Percentiles rank a stretch among this genome's conserved stretches.
Evolutionary conservation across 1,284 basidiomycete genomes (phyloP).

Genomic region (Wolfiporia cocos): DNA sequence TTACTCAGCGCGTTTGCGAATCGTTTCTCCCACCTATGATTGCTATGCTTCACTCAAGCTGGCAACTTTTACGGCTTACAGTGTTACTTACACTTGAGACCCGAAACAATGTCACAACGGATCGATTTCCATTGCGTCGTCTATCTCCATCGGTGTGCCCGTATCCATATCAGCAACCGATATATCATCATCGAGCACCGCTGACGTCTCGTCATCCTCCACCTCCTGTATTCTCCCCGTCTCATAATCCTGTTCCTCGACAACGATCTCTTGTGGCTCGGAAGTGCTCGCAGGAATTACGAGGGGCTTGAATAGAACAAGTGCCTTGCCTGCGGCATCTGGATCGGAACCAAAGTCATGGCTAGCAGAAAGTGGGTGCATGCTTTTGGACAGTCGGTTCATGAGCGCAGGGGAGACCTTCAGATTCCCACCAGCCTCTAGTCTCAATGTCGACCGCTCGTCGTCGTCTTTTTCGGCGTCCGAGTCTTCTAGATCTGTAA

Average conservation of each 20-base stretch:
- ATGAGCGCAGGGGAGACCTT: slow-evolving; percentile 44
- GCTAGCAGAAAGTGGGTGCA: slow-evolving; percentile 8
- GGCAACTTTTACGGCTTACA: too few relatives aligned
- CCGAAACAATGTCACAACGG: slow-evolving; percentile 12
- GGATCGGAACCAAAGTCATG: slow-evolving; percentile 13
- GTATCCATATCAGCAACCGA: slow-evolving; percentile 9
- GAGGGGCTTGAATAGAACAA: slow-evolving; percentile 52
- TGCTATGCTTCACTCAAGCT: too few relatives aligned
- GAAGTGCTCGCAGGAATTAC: slow-evolving; percentile 14
- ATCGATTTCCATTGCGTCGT: slow-evolving; percentile 61
- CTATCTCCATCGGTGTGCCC: slow-evolving; percentile 23
- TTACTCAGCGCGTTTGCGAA: too few relatives aligned
- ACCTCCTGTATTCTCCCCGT: slow-evolving; percentile 9
- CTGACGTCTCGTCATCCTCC: slow-evolving; percentile 6
- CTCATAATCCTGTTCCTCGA: slow-evolving; percentile 14
- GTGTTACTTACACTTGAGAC: too few relatives aligned
- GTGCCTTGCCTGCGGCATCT: slow-evolving; percentile 44
- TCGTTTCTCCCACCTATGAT: too few relatives aligned
- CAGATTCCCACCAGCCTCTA: too few relatives aligned
- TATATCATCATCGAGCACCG: slow-evolving; percentile 9
- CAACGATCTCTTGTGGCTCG: slow-evolving; percentile 5
- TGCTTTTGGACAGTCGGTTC: slow-evolving; percentile 25
- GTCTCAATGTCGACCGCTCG: too few relatives aligned
- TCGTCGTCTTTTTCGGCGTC: slow-evolving; percentile 26
- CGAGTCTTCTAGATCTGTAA: slow-evolving; percentile 56